Base-by-base conservation (phyloP, 768 basidiomycete genomes). In the Rhizopogon roseolus region DNA sequence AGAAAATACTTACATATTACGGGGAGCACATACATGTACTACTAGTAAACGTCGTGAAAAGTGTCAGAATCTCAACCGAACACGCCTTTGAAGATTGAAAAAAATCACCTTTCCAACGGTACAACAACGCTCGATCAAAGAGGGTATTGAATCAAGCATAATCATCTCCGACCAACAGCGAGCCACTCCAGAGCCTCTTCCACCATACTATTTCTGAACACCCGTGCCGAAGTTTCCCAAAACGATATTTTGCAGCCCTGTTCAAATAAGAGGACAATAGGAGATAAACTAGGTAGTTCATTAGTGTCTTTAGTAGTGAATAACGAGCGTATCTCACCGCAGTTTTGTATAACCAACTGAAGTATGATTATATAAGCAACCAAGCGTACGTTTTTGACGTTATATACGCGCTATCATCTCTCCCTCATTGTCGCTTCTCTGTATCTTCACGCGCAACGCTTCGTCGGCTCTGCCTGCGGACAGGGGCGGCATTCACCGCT, bases 191-290 rank as follows among this genome's bases (percentile, higher is more conserved):
- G 37, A 74, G 66, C 27, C 58, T 57, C 17, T 22, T 53, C 51
- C 17, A 76, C 68, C 29, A 22, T 22, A 22, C 69, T 59, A 59
- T 77, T 77, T 34, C 58, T 59, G 60, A 77, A 77, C 4, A 86
- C 85, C 14, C 0, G 85, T 86, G n/a, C 86, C 86, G 62, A 86
- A 88, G 56, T 80, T 81, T 16, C 86, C 86, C 27, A 88, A 70
- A 0, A 88, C 81, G 46, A 88, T 55, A 60, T 80, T 72, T 57
- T 71, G 16, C 73, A 75, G 22, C 80, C 78, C 60, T 79, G 69
- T 66, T 86, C 79, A 59, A 86, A 84, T 28, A 86, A 71, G 54
- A 73, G 78, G 37, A n/a, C n/a, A n/a, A 38, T 38, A 38, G 16
- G n/a, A 38, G 16, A 38, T 38, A 16, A 38, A n/a, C 38, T 38